A percentile compares a stretch with the other conserved stretches of the same genome.
phyloP scores from a whole-genome alignment of 2,329 filamentous ascomycete genomes.

The Fusarium torulosum region DNA sequence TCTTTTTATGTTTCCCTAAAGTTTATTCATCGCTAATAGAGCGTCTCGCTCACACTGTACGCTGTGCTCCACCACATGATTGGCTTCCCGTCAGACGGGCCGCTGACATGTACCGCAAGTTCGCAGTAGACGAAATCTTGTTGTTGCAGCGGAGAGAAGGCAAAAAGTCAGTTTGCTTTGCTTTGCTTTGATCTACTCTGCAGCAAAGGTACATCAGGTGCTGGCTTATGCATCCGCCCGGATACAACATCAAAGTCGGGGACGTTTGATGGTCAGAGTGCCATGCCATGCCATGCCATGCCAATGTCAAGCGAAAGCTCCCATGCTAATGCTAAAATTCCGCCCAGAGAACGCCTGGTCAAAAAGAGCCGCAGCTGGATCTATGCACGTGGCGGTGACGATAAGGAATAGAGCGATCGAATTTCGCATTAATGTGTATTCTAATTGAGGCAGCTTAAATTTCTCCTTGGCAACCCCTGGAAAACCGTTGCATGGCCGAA shows the following conservation, averaged over 20 bases:
- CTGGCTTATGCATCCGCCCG: constrained; percentile 20
- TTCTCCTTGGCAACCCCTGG: constrained; percentile 29
- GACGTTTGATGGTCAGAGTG: constrained; percentile 34
- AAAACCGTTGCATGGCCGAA: neutral
- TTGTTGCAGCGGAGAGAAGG: neutral
- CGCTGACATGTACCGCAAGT: constrained; percentile 34
- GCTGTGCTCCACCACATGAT: constrained; percentile 33
- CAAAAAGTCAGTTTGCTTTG: constrained; percentile 1
- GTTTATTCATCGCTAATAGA: constrained; percentile 10
- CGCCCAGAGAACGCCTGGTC: neutral
- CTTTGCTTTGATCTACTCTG: neutral
- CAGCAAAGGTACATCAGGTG: constrained; percentile 17
- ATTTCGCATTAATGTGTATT: constrained; percentile 33
- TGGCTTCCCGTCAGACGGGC: constrained; percentile 43
- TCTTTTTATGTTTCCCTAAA: constrained; percentile 19
- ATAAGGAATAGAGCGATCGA: constrained; percentile 16
- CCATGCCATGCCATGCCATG: constrained; percentile 20
- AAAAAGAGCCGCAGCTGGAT: constrained; percentile 42
- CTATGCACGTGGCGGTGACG: constrained; percentile 43
- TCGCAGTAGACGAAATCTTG: constrained; percentile 25
- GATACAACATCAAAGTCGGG: constrained; percentile 29
- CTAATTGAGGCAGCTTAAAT: constrained; percentile 42
- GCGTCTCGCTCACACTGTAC: constrained; percentile 20
- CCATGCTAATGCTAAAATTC: constrained; percentile 2
- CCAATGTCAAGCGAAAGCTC: constrained; percentile 2